These are phyloP conservation scores for Gracilaria gracilis DNA, from an alignment of 23 red algal genomes.

Conservation along the genomic window DNA sequence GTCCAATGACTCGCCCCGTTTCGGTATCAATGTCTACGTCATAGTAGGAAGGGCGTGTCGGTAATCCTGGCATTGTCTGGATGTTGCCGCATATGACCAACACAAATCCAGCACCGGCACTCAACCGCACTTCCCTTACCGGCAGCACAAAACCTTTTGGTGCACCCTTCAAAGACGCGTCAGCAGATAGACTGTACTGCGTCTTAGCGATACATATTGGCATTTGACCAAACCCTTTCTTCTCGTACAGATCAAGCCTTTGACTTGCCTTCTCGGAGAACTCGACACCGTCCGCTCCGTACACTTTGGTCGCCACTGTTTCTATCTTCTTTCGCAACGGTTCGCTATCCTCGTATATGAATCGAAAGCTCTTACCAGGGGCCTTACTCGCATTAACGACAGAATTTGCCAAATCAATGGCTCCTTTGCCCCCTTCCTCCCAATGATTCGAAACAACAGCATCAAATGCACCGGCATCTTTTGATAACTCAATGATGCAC, in stretches of 20 bases:
- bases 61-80: constrained; percentile 98
- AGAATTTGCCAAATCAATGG: constrained; percentile 81
- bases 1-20: constrained; percentile 80
- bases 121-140: constrained; percentile 87
- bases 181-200: constrained; percentile 93
- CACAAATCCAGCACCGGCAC: constrained; percentile 98
- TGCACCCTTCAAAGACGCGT: constrained; percentile 85
- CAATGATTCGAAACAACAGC: constrained; percentile 96
- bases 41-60: constrained; percentile 94
- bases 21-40: constrained; percentile 94
- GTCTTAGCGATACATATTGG: constrained; percentile 99
- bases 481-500: constrained; percentile 64
- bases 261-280: constrained; percentile 70
- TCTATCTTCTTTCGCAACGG: constrained; percentile 83
- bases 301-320: constrained; percentile 80
- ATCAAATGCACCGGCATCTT: constrained; percentile 86
- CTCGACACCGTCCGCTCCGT: constrained; percentile 87
- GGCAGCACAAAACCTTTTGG: constrained; percentile 89
- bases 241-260: constrained; percentile 79
- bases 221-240: constrained; percentile 84
- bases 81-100: constrained; percentile 86
- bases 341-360: constrained; percentile 75
- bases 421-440: constrained; percentile 91
- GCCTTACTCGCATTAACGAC: constrained; percentile 80
- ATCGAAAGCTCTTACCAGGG: constrained; percentile 36